A percentile compares a stretch with the other conserved stretches of the same genome.
These are phyloP conservation scores for Sporothrix brunneoviolacea DNA, from an alignment of 2,329 filamentous ascomycete genomes.

Conservation along the genomic window DNA sequence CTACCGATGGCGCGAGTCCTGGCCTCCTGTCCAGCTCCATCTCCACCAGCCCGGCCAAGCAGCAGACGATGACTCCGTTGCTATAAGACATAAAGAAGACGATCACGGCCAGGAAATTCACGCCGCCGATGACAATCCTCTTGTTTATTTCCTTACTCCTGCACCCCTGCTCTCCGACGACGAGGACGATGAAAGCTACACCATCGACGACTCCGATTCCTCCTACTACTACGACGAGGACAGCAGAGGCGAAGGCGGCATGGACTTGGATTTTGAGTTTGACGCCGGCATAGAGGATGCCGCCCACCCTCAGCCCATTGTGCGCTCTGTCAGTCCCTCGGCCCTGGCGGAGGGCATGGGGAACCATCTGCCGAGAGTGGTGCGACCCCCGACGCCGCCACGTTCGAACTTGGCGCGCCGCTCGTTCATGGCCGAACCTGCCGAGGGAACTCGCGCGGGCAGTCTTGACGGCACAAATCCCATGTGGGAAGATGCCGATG, in stretches of 20 bases:
- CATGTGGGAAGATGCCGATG: too few species aligned
- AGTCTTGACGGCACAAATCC: too few species aligned
- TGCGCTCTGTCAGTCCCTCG: slow-evolving; percentile 52
- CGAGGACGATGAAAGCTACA: slow-evolving; percentile 29
- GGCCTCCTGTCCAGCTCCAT: slow-evolving; percentile 46
- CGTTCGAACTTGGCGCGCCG: slow-evolving; percentile 17
- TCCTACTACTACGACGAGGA: slow-evolving; percentile 33
- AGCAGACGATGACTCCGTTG: slow-evolving; percentile 29
- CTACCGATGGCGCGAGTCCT: slow-evolving; percentile 35
- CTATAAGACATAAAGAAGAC: slow-evolving; percentile 27
- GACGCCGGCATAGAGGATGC: slow-evolving; percentile 53
- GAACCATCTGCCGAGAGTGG: slow-evolving; percentile 33
- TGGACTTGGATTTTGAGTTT: slow-evolving; percentile 46
- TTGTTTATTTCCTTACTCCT: slow-evolving; percentile 46
- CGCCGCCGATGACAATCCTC: not conserved
- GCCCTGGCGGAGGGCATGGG: slow-evolving; percentile 42
- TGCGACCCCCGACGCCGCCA: slow-evolving; percentile 35
- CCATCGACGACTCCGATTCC: slow-evolving; percentile 27
- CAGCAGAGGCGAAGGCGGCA: slow-evolving; percentile 34
- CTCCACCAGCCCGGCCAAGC: slow-evolving; percentile 33
- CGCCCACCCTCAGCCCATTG: slow-evolving; percentile 36
- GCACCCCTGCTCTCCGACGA: slow-evolving; percentile 31
- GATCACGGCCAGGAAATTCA: slow-evolving; percentile 27
- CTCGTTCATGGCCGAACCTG: slow-evolving; percentile 37
- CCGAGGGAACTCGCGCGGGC: too few species aligned